Evolutionary conservation across 768 basidiomycete genomes (phyloP).

Genomic region (Calocybe cyanea): DNA sequence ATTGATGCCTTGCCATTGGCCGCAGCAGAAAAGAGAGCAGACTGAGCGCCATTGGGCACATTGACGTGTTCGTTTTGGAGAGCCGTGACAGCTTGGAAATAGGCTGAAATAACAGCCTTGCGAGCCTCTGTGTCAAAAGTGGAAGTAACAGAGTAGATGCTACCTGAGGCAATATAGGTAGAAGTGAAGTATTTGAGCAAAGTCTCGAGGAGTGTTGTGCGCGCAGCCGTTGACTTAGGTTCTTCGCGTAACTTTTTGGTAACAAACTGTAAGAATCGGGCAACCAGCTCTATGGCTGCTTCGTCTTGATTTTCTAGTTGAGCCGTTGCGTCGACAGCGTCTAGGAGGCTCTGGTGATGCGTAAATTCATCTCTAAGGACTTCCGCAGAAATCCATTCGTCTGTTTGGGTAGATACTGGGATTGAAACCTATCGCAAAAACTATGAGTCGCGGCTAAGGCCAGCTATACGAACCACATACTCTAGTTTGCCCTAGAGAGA

Average conservation of each 20-base stretch:
- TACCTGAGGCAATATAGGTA: slow-evolving; percentile 64
- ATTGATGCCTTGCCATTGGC: slow-evolving; percentile 63
- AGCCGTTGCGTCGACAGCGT: slow-evolving; percentile 50
- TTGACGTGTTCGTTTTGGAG: slow-evolving; percentile 56
- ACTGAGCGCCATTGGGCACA: slow-evolving; percentile 57
- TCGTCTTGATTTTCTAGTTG: slow-evolving; percentile 55
- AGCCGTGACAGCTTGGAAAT: slow-evolving; percentile 71
- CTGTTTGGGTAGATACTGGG: slow-evolving; percentile 74
- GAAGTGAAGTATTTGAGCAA: slow-evolving; percentile 76
- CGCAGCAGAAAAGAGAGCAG: slow-evolving; percentile 68
- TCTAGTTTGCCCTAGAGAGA: slow-evolving; percentile 48
- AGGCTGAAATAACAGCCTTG: slow-evolving; percentile 71
- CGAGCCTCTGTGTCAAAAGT: slow-evolving; percentile 72
- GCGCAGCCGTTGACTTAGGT: slow-evolving; percentile 46
- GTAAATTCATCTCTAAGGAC: slow-evolving; percentile 87
- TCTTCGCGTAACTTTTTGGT: slow-evolving; percentile 59
- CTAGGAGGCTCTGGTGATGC: slow-evolving; percentile 55
- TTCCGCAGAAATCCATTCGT: slow-evolving; percentile 93
- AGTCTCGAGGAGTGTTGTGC: slow-evolving; percentile 66
- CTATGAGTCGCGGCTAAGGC: too few relatives aligned
- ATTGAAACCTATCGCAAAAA: slow-evolving; percentile 87
- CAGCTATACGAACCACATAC: slow-evolving; percentile 31
- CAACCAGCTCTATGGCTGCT: slow-evolving; percentile 72
- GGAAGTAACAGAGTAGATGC: slow-evolving; percentile 81
- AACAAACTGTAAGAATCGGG: slow-evolving; percentile 79